These are phyloP conservation scores for Phytophthora agathidicida DNA, from an alignment of 352 stramenopile genomes.

Conservation along the genomic window DNA sequence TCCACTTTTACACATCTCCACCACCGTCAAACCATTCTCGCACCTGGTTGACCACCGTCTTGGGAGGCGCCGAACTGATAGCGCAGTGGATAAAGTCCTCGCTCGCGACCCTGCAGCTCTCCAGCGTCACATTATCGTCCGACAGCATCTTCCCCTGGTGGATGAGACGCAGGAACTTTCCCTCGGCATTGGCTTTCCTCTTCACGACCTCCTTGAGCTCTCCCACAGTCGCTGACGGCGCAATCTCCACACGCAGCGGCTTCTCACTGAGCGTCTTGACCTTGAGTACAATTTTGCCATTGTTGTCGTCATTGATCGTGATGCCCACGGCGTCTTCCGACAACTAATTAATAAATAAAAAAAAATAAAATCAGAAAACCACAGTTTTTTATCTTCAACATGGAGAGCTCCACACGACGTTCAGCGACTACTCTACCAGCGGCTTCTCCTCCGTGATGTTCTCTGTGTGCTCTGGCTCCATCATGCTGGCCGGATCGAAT, in stretches of 20 bases:
- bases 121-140: slow-evolving; percentile 77
- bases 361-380: not conserved
- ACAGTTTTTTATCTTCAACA: not conserved
- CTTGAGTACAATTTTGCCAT: slow-evolving; percentile 67
- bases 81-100: slow-evolving; percentile 90
- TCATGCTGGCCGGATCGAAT: slow-evolving; percentile 41
- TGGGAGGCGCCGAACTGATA: slow-evolving; percentile 80
- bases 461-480: slow-evolving; percentile 68
- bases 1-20: not conserved
- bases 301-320: slow-evolving; percentile 55
- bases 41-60: slow-evolving; percentile 81
- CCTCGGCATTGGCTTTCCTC: slow-evolving; percentile 73
- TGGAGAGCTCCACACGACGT: not conserved
- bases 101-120: slow-evolving; percentile 77
- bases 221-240: slow-evolving; percentile 56
- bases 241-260: slow-evolving; percentile 79
- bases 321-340: slow-evolving; percentile 55
- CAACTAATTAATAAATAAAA: slow-evolving; percentile 38
- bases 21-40: slow-evolving; percentile 4
- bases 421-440: slow-evolving; percentile 48
- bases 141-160: slow-evolving; percentile 91
- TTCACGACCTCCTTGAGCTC: slow-evolving; percentile 84
- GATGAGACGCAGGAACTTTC: slow-evolving; percentile 87
- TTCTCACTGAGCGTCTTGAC: slow-evolving; percentile 90
- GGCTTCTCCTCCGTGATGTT: slow-evolving; percentile 67